Conservation (phyloP, 2,329 filamentous ascomycete genomes). For the Fusarium setosum region DNA sequence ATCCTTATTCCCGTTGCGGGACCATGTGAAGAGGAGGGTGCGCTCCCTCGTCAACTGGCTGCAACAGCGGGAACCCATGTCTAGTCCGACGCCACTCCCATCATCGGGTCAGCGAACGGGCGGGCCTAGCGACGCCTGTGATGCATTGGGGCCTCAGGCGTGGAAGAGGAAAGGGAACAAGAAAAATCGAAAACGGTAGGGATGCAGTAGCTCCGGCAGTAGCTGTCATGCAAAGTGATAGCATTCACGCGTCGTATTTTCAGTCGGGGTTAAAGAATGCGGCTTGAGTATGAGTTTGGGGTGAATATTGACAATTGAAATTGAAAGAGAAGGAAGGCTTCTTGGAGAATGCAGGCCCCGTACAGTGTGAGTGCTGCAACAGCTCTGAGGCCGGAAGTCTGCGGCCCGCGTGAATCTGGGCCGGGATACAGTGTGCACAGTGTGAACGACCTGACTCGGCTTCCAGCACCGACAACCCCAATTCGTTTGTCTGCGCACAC, state of each 20-base stretch:
- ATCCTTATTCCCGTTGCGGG: constrained; percentile 40
- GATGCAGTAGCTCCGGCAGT: constrained; percentile 32
- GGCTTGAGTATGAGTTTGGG: background rate
- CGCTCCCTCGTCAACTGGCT: constrained; percentile 36
- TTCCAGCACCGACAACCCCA: background rate
- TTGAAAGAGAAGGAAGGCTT: background rate
- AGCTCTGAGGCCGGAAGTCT: background rate
- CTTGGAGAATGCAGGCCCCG: no score
- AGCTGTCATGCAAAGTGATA: constrained; percentile 7
- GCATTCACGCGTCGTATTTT: constrained; percentile 10
- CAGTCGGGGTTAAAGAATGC: constrained; percentile 6
- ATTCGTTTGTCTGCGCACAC: constrained; percentile 7
- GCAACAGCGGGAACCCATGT: constrained; percentile 34
- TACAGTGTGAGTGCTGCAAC: no score
- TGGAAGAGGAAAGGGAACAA: constrained; percentile 1
- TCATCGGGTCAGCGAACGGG: constrained; percentile 43
- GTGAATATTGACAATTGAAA: background rate
- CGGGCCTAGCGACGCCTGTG: constrained; percentile 31
- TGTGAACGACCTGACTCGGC: background rate
- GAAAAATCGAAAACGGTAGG: constrained; percentile 9
- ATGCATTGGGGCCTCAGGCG: constrained; percentile 26
- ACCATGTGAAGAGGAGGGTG: constrained; percentile 27
- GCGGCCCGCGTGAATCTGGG: background rate
- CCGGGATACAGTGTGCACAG: background rate
- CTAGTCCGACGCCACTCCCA: constrained; percentile 43